Conservation (phyloP, 441 rosid genomes). For the Pelargonium hybrid region DNA sequence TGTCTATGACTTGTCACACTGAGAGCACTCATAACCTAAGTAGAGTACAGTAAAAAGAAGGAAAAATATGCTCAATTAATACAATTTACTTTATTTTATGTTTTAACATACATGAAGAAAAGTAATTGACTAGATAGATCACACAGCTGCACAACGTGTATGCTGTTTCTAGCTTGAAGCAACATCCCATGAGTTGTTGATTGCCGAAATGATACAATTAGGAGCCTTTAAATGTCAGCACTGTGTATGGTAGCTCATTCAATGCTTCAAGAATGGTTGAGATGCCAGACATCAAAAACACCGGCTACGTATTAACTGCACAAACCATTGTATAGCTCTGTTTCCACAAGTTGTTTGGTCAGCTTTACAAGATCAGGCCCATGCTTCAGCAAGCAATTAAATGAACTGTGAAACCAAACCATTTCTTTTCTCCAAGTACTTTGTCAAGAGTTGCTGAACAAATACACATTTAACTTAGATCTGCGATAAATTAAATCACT, state of each 20-base stretch:
- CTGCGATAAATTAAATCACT: constrained; percentile 8
- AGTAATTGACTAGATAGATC: neutral
- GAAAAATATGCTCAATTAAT: no score
- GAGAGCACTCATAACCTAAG: no score
- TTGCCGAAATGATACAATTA: neutral
- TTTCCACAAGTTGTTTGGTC: neutral
- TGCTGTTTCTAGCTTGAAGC: neutral
- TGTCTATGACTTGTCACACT: no score
- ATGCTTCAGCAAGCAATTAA: neutral
- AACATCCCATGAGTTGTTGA: neutral
- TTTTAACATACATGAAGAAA: neutral
- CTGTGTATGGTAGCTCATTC: neutral
- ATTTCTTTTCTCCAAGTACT: neutral
- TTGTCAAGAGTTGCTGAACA: neutral
- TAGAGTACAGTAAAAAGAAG: no score
- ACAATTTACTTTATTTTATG: no score
- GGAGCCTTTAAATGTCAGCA: neutral
- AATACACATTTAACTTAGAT: constrained; percentile 1
- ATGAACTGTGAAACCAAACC: neutral
- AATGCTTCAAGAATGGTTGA: neutral
- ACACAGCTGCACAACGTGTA: neutral
- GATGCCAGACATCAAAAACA: constrained; percentile 1
- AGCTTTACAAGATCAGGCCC: neutral
- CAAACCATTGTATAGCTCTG: neutral
- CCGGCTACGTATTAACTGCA: neutral